Percentiles rank a stretch among this genome's conserved stretches.
phyloP scores from a whole-genome alignment of 179 eudicot genomes.

The Actinidia chinensis region DNA sequence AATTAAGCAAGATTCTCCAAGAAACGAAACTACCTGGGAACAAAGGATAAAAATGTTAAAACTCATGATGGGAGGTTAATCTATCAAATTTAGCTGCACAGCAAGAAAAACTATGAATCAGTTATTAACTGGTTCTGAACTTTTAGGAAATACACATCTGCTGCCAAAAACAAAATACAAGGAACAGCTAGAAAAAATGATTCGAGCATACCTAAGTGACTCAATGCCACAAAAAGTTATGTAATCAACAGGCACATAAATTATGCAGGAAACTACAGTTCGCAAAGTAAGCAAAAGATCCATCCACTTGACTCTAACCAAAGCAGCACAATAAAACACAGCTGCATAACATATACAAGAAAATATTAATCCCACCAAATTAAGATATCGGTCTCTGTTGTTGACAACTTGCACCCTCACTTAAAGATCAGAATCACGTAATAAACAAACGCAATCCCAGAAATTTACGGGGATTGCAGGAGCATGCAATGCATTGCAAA shows the following conservation, averaged over 20 bases:
- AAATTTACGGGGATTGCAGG: constrained; percentile 86
- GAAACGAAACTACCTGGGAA: background rate
- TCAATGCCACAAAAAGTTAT: background rate
- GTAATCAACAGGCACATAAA: background rate
- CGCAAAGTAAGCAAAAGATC: background rate
- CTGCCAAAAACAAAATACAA: no score
- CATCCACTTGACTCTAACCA: background rate
- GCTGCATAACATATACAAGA: background rate
- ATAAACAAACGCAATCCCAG: constrained; percentile 74
- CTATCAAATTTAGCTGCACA: background rate
- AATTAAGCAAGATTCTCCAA: background rate
- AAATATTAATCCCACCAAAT: background rate
- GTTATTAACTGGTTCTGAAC: no score
- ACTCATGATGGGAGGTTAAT: background rate
- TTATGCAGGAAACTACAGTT: background rate
- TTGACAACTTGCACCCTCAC: background rate
- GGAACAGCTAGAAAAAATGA: background rate
- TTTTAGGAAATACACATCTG: no score
- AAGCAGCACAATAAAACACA: background rate
- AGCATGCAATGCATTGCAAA: constrained; percentile 88
- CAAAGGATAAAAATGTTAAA: background rate
- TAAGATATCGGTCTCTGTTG: background rate
- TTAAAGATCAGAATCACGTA: background rate
- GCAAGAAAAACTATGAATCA: background rate
- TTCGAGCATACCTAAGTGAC: background rate